Base-by-base conservation (phyloP, 163 green algal genomes). In the Scenedesmus sp. region DNA sequence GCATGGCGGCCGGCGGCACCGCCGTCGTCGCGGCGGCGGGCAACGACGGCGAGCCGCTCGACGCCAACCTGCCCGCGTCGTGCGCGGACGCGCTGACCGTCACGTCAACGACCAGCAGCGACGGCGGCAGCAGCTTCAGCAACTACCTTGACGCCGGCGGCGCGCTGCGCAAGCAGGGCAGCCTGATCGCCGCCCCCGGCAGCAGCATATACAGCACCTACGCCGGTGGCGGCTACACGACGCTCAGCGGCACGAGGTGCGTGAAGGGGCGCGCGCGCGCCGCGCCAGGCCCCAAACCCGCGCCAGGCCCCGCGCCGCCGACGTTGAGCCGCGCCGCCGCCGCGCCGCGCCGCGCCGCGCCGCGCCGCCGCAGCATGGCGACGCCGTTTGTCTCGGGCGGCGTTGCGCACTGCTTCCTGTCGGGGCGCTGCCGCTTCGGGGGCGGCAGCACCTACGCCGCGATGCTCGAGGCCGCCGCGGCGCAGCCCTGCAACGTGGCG, bases 141-240 rank as follows among this genome's bases (percentile, higher is more conserved):
- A 77, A 77, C 54, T 44, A 29, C 17, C 53, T 24, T 0, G 1
- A 18, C 3, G 31, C 13, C 15, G 28, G 34, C 17, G 66, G 17
- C 24, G 7, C 58, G 2, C 7, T 3, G 9, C 36, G 24, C 15
- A 66, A 77, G 69, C 33, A 42, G 24, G 29, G 24, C n/a, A 42
- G 44, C 7, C 58, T 66, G 7, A 24, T 77, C 6, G 50, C 69
- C 14, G 69, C 36, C 15, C 69, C 69, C 9, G 69, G 69, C 26
- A 58, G 47, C 26, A 42, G 20, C n/a, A 77, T 77, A 34, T 77
- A 66, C 33, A 57, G 33, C 69, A 77, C 69, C 28, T 77, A 67
- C 69, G 44, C 47, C 3, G 54, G 31, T 24, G 54, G 54, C 24
- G 33, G 34, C 22, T 77, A 77, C 69, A 18, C 31, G 7, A 77